A percentile compares a stretch with the other conserved stretches of the same genome.
Evolutionary conservation across 371 early-diverging fungal species (phyloP).

Genomic region (Lichtheimia hyalospora): DNA sequence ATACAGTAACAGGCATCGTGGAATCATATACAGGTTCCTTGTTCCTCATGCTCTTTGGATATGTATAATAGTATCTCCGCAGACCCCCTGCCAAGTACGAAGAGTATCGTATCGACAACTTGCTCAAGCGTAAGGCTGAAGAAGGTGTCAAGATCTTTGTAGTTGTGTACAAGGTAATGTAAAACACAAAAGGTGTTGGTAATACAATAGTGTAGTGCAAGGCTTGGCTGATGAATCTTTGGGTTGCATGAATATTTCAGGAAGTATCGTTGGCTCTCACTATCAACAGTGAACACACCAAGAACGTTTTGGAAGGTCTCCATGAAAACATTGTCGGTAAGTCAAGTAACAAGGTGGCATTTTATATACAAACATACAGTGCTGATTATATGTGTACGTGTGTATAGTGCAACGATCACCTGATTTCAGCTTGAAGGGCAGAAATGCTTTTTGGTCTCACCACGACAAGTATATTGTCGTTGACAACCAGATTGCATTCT

Average conservation of each 20-base stretch:
- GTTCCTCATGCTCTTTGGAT: not conserved
- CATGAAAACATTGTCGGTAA: constrained; percentile 76
- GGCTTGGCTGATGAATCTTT: not conserved
- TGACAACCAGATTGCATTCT: constrained; percentile 74
- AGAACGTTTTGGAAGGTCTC: constrained; percentile 67
- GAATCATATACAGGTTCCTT: not conserved
- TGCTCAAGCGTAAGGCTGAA: constrained; percentile 84
- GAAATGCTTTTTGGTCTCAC: constrained; percentile 76
- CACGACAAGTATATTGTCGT: constrained; percentile 81
- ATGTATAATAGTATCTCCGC: constrained; percentile 61
- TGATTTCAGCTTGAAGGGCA: constrained; percentile 60
- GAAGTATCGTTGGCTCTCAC: constrained; percentile 82
- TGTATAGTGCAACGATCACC: constrained; percentile 67
- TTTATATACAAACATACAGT: not conserved
- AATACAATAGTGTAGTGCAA: no score
- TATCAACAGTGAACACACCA: constrained; percentile 80
- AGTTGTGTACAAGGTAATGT: constrained; percentile 75
- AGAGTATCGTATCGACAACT: constrained; percentile 77
- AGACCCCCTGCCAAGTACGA: constrained; percentile 73
- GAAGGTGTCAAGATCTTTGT: constrained; percentile 90
- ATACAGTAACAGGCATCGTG: not conserved
- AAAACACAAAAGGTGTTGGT: not conserved
- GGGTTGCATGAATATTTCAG: constrained; percentile 19
- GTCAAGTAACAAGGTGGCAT: not conserved
- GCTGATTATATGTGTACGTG: not conserved